Base-by-base conservation (phyloP, 768 basidiomycete species). In the Kwoniella sp. region DNA sequence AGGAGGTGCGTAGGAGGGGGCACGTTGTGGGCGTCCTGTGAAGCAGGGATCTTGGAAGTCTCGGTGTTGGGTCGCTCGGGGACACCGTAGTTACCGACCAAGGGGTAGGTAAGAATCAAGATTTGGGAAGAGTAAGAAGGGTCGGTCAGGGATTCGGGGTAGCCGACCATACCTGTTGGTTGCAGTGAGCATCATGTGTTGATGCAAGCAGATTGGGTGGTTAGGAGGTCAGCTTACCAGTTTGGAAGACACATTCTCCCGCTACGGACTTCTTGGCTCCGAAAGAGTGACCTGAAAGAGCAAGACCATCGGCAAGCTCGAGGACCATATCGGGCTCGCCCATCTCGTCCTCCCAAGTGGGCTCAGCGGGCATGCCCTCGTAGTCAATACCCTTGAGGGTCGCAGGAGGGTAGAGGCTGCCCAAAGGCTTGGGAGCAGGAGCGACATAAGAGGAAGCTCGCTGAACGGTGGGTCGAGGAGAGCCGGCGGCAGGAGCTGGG, bases 221-320 rank as follows among this genome's bases (percentile, higher is more conserved):
- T 40, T 24, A 36, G 17, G 40, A 36, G 17, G 40, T 19, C 40
- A 26, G 71, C 88, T 79, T 76, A 94, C 96, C 96, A 44, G 96
- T 99, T 83, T 97, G 95, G 83, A 99, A 99, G 76, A 99, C 96
- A 80, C 96, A 98, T 86, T 99, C 96, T 72, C 96, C 96, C 19
- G 95, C 85, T 30, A 95, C 85, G 76, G 91, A 93, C 82, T 92
- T 94, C 72, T 91, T 85, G 3, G 92, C 92, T 74, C 96, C 96
- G 77, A 99, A 98, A 76, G 90, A 92, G 78, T 90, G 88, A 36
- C 96, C 96, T 60, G 89, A 84, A 74, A 87, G 91, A 1, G 90
- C 88, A 58, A 91, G 86, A 2, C 94, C 95, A 81, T 98, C 95
- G 52, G 85, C 85, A 65, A 99, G 84, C 81, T 98, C 92, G 63